Percentiles rank a stretch among this genome's conserved stretches.
Evolutionary conservation across 2,329 filamentous ascomycete genomes (phyloP).

Genomic region (Colletotrichum eleusines): DNA sequence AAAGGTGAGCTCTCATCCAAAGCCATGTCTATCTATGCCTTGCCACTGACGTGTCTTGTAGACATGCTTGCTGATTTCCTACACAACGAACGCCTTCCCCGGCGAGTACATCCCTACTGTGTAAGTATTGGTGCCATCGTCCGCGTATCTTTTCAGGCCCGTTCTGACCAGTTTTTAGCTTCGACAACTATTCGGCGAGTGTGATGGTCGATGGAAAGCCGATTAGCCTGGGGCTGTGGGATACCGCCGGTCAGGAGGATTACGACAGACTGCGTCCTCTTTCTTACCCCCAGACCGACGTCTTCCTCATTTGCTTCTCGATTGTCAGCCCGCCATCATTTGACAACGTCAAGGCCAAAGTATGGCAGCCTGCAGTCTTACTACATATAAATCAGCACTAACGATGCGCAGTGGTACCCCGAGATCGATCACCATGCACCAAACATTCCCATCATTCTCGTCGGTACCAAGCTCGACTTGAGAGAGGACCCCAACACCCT

Average conservation of each 20-base stretch:
- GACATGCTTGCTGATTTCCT: constrained; percentile 99
- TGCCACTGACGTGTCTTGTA: constrained; percentile 53
- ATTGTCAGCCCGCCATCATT: constrained; percentile 98
- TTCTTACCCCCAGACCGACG: constrained; percentile 98
- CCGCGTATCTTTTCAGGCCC: background rate
- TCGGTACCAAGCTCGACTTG: constrained; percentile 96
- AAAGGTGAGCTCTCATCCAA: constrained; percentile 74
- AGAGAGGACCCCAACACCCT: constrained; percentile 87
- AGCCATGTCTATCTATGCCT: constrained; percentile 42
- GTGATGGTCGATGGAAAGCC: constrained; percentile 99
- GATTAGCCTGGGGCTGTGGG: constrained; percentile 96
- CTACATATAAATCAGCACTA: constrained; percentile 25
- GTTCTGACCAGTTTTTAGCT: constrained; percentile 64
- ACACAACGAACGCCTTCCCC: constrained; percentile 99
- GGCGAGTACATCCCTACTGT: constrained; percentile 99
- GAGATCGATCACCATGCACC: constrained; percentile 98
- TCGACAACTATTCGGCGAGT: constrained; percentile 99
- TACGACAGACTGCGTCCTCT: constrained; percentile 95
- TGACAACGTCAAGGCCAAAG: constrained; percentile 99
- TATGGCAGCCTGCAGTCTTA: constrained; percentile 56
- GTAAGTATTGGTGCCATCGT: constrained; percentile 63
- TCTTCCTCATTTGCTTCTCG: constrained; percentile 98
- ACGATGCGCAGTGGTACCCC: constrained; percentile 82
- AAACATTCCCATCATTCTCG: constrained; percentile 94
- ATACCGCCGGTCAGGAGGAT: constrained; percentile 98